Base-by-base conservation (phyloP, 768 basidiomycete genomes). In the Pulveroboletus sp. region DNA sequence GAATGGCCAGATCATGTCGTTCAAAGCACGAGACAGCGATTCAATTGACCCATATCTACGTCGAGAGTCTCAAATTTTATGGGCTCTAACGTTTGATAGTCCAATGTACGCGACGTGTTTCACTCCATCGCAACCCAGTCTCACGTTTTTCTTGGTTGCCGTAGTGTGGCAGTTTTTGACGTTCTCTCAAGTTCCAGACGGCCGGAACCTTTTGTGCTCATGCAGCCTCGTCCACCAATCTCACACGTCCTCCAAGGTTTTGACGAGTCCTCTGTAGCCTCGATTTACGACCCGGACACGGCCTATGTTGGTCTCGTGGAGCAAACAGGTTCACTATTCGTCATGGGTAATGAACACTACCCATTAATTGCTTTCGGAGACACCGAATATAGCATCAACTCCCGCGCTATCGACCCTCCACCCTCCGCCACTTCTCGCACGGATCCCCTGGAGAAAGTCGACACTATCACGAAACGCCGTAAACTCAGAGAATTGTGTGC, bases 291-390 rank as follows among this genome's bases (percentile, higher is more conserved):
- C 9, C 68, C 71, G 6, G 77, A 84, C 24, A 76, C 80, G 0
- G 92, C 92, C 1, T 96, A 87, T 63, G 82, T 97, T 17, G 93
- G 93, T 3, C 70, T 88, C 16, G 77, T 93, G 14, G 77, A 81
- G 39, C 81, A 84, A 61, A 80, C 78, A 0, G 82, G 78, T 3
- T 87, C 86, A 35, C 74, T 96, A 2, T 95, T 83, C 58, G 93
- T 89, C 17, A 86, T 97, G 81, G 88, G 87, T 54, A 85, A 89
- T 1, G 74, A 78, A 11, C 78, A 78, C 8, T 97, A 80, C 62
- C 95, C 94, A 0, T 75, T 97, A 10, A 86, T 95, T 51, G 82
- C 79, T 5, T 89, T 91, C 58, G 76, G 81, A 3, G 76, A 77
- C 51, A 71, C 70, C 7, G 70, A 73, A 43, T 64, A 71, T 27